Percentiles rank a stretch among this genome's conserved stretches.
Evolutionary conservation across 257 asterid genomes (phyloP).

Genomic region (Avicennia marina): DNA sequence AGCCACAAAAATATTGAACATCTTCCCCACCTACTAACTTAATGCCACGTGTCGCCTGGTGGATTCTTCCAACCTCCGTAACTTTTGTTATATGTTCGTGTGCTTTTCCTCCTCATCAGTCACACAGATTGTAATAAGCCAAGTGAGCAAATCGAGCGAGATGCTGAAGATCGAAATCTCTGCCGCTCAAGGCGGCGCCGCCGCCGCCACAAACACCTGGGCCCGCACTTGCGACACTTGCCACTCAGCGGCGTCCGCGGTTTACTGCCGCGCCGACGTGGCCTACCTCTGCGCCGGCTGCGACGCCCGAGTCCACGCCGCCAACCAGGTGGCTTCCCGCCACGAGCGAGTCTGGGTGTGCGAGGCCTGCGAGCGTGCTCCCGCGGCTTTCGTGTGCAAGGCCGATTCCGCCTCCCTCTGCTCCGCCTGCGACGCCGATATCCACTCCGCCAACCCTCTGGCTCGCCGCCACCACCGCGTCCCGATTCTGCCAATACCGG

Average conservation of each 20-base stretch:
- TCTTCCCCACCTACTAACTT: slow-evolving; percentile 39
- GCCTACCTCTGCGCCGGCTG: slow-evolving; percentile 58
- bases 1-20: slow-evolving; percentile 47
- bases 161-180: slow-evolving; percentile 20
- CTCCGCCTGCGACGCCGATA: slow-evolving; percentile 59
- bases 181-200: not conserved
- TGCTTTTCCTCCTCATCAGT: not conserved
- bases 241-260: slow-evolving; percentile 39
- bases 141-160: not conserved
- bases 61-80: slow-evolving; percentile 25
- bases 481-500: slow-evolving; percentile 42
- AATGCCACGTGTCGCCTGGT: slow-evolving; percentile 41
- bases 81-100: not conserved
- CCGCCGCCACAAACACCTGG: slow-evolving; percentile 25
- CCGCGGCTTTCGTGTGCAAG: slow-evolving; percentile 69
- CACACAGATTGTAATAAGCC: not conserved
- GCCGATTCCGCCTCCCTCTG: slow-evolving; percentile 85
- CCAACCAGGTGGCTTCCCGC: slow-evolving; percentile 25
- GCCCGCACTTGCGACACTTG: slow-evolving; percentile 53
- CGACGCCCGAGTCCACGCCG: slow-evolving; percentile 47
- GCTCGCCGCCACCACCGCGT: slow-evolving; percentile 89
- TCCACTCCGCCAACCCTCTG: slow-evolving; percentile 82
- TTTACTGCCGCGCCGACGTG: slow-evolving; percentile 53
- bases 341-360: slow-evolving; percentile 59
- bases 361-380: slow-evolving; percentile 59